Percentiles rank a stretch among this genome's conserved stretches.
Evolutionary conservation across 2,329 filamentous ascomycete genomes (phyloP).

Genomic region (Penicillium rolfsii): DNA sequence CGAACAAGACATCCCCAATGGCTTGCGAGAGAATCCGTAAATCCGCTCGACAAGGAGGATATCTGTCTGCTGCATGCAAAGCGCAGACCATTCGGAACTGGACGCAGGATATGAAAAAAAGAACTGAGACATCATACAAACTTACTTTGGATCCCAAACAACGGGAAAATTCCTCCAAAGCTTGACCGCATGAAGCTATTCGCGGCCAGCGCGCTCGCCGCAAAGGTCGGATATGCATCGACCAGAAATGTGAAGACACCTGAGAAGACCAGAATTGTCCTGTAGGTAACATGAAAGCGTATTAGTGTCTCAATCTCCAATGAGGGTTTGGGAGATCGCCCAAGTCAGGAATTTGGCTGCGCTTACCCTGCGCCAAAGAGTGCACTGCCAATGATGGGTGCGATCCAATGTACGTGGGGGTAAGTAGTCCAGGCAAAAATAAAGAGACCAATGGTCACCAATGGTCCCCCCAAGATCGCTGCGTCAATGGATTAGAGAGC

Average conservation of each 20-base stretch:
- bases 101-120: slow-evolving; percentile 2
- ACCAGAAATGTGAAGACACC: slow-evolving; percentile 90
- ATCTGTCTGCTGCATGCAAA: slow-evolving; percentile 14
- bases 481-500: slow-evolving; percentile 11
- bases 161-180: slow-evolving; percentile 78
- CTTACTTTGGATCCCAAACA: slow-evolving; percentile 67
- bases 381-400: slow-evolving; percentile 71
- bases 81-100: slow-evolving; percentile 14
- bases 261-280: slow-evolving; percentile 75
- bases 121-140: slow-evolving; percentile 11
- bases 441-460: slow-evolving; percentile 82
- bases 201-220: slow-evolving; percentile 71
- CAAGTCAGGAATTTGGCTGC: slow-evolving; percentile 6
- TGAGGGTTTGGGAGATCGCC: background rate
- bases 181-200: slow-evolving; percentile 78
- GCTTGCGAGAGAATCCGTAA: slow-evolving; percentile 16
- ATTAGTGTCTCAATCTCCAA: slow-evolving; percentile 28
- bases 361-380: slow-evolving; percentile 73
- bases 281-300: slow-evolving; percentile 41
- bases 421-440: slow-evolving; percentile 88
- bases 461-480: slow-evolving; percentile 70
- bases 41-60: slow-evolving; percentile 14
- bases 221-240: slow-evolving; percentile 56
- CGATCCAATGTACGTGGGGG: slow-evolving; percentile 71
- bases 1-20: slow-evolving; percentile 2